Conservation (phyloP, 2,329 filamentous ascomycete genomes). For the Scytalidium sp. region DNA sequence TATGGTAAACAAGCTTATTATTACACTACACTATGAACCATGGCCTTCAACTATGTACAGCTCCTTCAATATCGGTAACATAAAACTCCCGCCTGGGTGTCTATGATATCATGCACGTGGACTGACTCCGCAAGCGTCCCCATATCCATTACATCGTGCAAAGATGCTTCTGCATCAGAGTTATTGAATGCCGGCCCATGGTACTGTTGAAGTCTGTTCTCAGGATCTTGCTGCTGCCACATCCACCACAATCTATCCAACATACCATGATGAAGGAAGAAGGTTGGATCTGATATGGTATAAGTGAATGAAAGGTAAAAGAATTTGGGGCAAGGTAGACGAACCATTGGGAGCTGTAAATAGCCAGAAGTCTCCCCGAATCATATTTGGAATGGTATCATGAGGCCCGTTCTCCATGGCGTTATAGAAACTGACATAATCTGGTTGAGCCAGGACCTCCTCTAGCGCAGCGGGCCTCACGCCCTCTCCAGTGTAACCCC, state of each 20-base stretch:
- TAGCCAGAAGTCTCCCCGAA: conserved; percentile 25
- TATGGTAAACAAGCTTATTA: too few relatives aligned
- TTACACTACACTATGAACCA: too few relatives aligned
- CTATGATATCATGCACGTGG: conserved; percentile 18
- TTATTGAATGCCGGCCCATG: conserved; percentile 5
- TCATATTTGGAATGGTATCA: conserved; percentile 21
- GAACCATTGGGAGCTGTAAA: conserved; percentile 25
- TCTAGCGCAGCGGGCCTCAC: conserved; percentile 12
- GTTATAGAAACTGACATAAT: conserved; percentile 16
- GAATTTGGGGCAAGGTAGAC: background rate
- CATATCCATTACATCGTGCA: conserved; percentile 19
- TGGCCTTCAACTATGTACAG: too few relatives aligned
- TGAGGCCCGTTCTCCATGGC: conserved; percentile 26
- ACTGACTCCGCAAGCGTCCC: conserved; percentile 15
- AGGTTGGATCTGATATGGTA: conserved; percentile 39
- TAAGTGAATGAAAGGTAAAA: background rate
- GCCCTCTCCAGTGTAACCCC: conserved; percentile 1
- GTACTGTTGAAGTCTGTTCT: conserved; percentile 21
- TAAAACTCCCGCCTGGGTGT: conserved; percentile 16
- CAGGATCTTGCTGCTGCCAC: conserved; percentile 43
- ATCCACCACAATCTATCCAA: conserved; percentile 45
- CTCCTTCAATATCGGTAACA: conserved; percentile 30
- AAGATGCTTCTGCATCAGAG: conserved; percentile 4
- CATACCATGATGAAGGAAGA: conserved; percentile 42
- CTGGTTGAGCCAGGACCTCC: conserved; percentile 4